Base-by-base conservation (phyloP, 2,329 filamentous ascomycete genomes). In the Ophiostoma montium region DNA sequence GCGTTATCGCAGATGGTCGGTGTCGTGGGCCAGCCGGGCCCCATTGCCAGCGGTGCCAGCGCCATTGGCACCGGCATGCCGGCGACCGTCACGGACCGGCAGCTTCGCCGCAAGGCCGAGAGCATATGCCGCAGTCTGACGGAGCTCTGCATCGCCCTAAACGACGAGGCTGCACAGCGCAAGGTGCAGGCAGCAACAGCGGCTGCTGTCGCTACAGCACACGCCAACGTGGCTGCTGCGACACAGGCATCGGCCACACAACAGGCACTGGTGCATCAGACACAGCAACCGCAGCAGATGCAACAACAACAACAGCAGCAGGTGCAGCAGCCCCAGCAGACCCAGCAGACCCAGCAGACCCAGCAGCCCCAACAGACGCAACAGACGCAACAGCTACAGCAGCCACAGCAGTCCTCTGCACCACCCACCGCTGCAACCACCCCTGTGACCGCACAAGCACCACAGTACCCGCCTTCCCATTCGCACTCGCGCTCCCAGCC, bases 111-210 rank as follows among this genome's bases (percentile, higher is more conserved):
- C 54, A 95, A 95, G 64, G 86, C 87, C 27, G 90, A 98, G 61
- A 88, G 84, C 60, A 80, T 98, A 61, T 96, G 92, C 62, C 83
- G 90, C 48, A 92, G 85, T 59, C 68, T 98, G 55, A 96, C 90
- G 0, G 92, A 98, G 63, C 72, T 98, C 7, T 95, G 87, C 61
- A 76, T 98, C 50, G 85, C 88, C 1, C 69, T 98, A 48, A 80
- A 81, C 30, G 84, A 86, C 54, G 76, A 78, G 36, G 62, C 61
- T 3, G 59, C 62, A 2, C 65, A 65, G 47, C 54, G 56, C 16
- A 69, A 68, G 54, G 30, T 53, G 54, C 27, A 63, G 6, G 38
- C 44, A 5, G 19, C 46, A 1, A 31, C 54, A 2, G 36, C 44
- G 2, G 52, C 44, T 18, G 16, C 42, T 43, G 7, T 45, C 38